Percentiles rank a stretch among this genome's conserved stretches.
These are phyloP conservation scores for Quercus alba DNA, from an alignment of 306 rosid species.

Conservation along the genomic window DNA sequence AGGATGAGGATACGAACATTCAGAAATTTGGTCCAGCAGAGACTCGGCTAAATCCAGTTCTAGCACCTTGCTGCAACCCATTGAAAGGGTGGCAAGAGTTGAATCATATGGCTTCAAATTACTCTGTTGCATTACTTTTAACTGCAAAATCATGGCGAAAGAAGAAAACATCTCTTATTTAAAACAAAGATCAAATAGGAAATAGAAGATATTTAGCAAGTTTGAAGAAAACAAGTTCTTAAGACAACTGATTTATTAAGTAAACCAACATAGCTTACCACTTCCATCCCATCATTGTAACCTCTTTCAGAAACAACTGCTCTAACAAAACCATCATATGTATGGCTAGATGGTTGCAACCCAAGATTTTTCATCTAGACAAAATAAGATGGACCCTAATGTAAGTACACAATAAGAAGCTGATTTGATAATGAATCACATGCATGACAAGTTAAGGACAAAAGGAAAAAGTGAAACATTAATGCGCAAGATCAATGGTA, in stretches of 20 bases:
- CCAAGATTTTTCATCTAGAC: constrained; percentile 79
- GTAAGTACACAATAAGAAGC: constrained; percentile 32
- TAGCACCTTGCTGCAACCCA: constrained; percentile 51
- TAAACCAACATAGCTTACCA: constrained; percentile 49
- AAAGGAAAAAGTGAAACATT: background rate
- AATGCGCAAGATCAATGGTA: background rate
- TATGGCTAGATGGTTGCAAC: constrained; percentile 57
- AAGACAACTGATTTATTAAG: constrained; percentile 7
- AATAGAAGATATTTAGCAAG: background rate
- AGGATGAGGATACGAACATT: constrained; percentile 36
- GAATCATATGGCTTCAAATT: constrained; percentile 60
- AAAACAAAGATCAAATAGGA: background rate
- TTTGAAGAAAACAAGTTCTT: background rate
- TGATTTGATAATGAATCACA: constrained; percentile 9
- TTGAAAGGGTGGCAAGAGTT: constrained; percentile 66
- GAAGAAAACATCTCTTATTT: constrained; percentile 3
- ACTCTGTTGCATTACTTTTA: constrained; percentile 57
- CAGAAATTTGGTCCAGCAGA: constrained; percentile 56
- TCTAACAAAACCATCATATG: constrained; percentile 61
- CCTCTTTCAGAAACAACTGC: constrained; percentile 52
- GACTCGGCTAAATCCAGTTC: constrained; percentile 74
- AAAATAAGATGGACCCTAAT: constrained; percentile 18
- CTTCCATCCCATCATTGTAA: constrained; percentile 45
- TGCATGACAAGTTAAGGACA: background rate
- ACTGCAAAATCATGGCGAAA: constrained; percentile 45